phyloP scores from a whole-genome alignment of 371 early-diverging fungal species.

The Encephalitozoon intestinalis region DNA sequence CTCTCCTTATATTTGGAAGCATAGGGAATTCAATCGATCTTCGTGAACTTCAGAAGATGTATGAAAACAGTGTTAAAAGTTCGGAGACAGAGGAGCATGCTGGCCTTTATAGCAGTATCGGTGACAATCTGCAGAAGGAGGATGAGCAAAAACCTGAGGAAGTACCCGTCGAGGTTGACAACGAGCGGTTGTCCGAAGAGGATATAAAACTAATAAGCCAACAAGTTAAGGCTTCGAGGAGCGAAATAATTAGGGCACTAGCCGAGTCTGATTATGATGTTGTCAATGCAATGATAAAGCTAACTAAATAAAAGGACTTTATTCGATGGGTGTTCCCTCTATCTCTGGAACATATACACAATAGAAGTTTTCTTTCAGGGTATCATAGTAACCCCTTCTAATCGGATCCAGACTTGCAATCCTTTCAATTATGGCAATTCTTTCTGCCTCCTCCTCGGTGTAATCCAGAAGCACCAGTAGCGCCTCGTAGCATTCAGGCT shows the following conservation, averaged over 20 bases:
- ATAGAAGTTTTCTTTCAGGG: background rate
- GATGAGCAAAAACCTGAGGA: background rate
- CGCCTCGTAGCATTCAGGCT: slow-evolving; percentile 10
- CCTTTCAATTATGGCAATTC: slow-evolving; percentile 9
- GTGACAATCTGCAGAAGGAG: background rate
- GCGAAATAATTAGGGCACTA: slow-evolving; percentile 45
- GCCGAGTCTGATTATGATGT: slow-evolving; percentile 49
- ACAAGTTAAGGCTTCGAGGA: slow-evolving; percentile 31
- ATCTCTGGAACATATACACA: background rate
- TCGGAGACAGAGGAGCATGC: background rate
- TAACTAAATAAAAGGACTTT: slow-evolving; percentile 38
- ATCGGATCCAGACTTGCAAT: slow-evolving; percentile 25
- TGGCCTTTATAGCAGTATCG: background rate
- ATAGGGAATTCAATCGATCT: background rate
- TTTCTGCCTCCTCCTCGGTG: slow-evolving; percentile 6
- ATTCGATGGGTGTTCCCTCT: background rate
- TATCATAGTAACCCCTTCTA: slow-evolving; percentile 30
- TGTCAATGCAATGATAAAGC: slow-evolving; percentile 41
- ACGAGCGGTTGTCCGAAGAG: slow-evolving; percentile 8
- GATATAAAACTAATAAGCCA: slow-evolving; percentile 46
- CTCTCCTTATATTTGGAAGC: slow-evolving; percentile 10
- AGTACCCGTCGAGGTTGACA: background rate
- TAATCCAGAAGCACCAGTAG: slow-evolving; percentile 23
- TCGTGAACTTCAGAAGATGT: background rate
- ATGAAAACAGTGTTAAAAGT: background rate